Conservation (phyloP, 495 filamentous ascomycete species). For the Viridothelium virens region DNA sequence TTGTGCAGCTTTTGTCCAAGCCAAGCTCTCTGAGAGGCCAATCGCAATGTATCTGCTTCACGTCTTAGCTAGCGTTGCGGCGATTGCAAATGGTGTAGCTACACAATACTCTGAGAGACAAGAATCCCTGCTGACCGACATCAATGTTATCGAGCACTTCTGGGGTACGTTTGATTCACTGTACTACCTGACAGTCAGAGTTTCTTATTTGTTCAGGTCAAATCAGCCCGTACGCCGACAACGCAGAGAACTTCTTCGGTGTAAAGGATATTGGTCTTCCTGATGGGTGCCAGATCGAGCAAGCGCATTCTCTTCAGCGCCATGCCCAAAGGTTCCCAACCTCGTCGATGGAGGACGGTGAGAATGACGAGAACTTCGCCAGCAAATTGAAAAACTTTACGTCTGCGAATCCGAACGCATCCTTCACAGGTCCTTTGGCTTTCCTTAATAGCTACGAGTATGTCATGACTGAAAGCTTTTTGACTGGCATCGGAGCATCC, state of each 20-base stretch:
- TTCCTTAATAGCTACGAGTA: conserved; percentile 49
- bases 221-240: conserved; percentile 42
- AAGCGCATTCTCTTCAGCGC: conserved; percentile 45
- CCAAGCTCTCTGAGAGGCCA: not conserved
- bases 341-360: conserved; percentile 36
- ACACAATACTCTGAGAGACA: not conserved
- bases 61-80: not conserved
- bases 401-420: conserved; percentile 29
- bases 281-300: conserved; percentile 46
- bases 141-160: conserved; percentile 21
- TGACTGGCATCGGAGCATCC: conserved; percentile 44
- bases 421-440: conserved; percentile 40
- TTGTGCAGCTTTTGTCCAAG: conserved; percentile 2
- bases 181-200: not conserved
- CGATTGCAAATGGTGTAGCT: not conserved
- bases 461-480: conserved; percentile 36
- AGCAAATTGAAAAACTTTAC: conserved; percentile 43
- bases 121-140: conserved; percentile 17
- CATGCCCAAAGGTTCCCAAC: conserved; percentile 49
- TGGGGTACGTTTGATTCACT: conserved; percentile 16
- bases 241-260: conserved; percentile 36
- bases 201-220: conserved; percentile 28
- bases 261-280: conserved; percentile 44
- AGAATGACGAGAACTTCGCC: conserved; percentile 41
- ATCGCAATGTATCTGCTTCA: not conserved